Percentiles rank a stretch among this genome's conserved stretches.
These are phyloP conservation scores for Lasiodiplodia citricola DNA, from an alignment of 2,329 filamentous ascomycete genomes.

Conservation along the genomic window DNA sequence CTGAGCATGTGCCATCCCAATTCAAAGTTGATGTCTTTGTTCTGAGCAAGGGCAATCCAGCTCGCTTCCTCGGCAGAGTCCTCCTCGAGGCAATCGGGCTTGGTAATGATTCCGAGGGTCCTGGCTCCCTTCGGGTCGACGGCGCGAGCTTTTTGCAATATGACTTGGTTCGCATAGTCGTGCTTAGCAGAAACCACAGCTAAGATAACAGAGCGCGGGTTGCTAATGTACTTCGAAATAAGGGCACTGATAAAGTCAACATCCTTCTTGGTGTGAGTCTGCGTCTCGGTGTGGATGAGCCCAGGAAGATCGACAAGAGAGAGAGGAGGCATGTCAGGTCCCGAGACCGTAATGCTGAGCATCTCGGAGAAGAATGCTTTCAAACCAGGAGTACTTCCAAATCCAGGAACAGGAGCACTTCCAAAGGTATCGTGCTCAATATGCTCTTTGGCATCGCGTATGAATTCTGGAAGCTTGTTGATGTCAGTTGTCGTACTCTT, in stretches of 20 bases:
- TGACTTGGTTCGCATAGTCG: slow-evolving; percentile 54
- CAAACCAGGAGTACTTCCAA: slow-evolving; percentile 42
- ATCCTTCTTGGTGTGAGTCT: slow-evolving; percentile 41
- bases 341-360: slow-evolving; percentile 35
- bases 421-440: slow-evolving; percentile 36
- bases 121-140: slow-evolving; percentile 39
- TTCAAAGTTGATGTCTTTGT: slow-evolving; percentile 48
- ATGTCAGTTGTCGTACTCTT: background rate
- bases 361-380: slow-evolving; percentile 41
- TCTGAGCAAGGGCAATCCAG: slow-evolving; percentile 48
- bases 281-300: slow-evolving; percentile 41
- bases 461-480: background rate
- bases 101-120: slow-evolving; percentile 47
- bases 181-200: slow-evolving; percentile 37
- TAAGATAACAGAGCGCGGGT: slow-evolving; percentile 37
- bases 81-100: slow-evolving; percentile 42
- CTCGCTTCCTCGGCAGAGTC: slow-evolving; percentile 48
- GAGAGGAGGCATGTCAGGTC: slow-evolving; percentile 35
- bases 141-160: slow-evolving; percentile 48
- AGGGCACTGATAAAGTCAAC: slow-evolving; percentile 40
- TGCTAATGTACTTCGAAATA: slow-evolving; percentile 60
- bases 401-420: slow-evolving; percentile 36
- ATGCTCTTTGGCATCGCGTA: background rate
- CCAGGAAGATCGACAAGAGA: slow-evolving; percentile 46
- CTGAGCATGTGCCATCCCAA: slow-evolving; percentile 62